These are phyloP conservation scores for Flammula alnicola DNA, from an alignment of 1,284 basidiomycete genomes.

Conservation along the genomic window DNA sequence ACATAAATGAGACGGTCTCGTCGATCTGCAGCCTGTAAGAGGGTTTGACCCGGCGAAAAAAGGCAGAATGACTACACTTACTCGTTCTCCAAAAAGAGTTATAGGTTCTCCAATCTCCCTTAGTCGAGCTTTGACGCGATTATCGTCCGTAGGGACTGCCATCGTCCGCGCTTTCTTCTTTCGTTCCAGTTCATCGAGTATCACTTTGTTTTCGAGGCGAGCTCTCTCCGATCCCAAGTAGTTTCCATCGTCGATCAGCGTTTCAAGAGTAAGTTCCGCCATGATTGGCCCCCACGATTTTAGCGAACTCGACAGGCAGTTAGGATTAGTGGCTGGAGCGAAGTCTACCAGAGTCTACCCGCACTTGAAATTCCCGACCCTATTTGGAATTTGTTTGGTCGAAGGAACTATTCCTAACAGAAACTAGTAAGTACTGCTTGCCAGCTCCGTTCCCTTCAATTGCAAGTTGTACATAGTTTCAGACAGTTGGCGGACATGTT, in stretches of 20 bases:
- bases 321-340: too few relatives aligned
- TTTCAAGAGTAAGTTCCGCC: constrained; percentile 76
- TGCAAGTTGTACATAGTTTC: too few relatives aligned
- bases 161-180: constrained; percentile 93
- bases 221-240: constrained; percentile 75
- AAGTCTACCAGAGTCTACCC: too few relatives aligned
- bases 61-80: constrained; percentile 46
- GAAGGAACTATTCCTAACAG: too few relatives aligned
- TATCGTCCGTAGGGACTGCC: constrained; percentile 97
- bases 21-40: constrained; percentile 76
- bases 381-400: too few relatives aligned
- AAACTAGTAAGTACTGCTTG: too few relatives aligned
- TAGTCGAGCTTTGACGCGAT: constrained; percentile 85
- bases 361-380: too few relatives aligned
- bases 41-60: constrained; percentile 22
- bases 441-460: too few relatives aligned
- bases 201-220: constrained; percentile 76
- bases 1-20: constrained; percentile 94
- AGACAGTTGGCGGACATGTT: too few relatives aligned
- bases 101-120: constrained; percentile 96
- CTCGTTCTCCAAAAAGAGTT: constrained; percentile 95
- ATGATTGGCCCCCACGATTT: constrained; percentile 39
- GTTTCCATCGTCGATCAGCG: constrained; percentile 74
- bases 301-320: not conserved
- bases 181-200: constrained; percentile 91